Percentiles rank a stretch among this genome's conserved stretches.
phyloP scores from a whole-genome alignment of 1,139 yeast genomes.

The Magnusiomyces suaveolens region DNA sequence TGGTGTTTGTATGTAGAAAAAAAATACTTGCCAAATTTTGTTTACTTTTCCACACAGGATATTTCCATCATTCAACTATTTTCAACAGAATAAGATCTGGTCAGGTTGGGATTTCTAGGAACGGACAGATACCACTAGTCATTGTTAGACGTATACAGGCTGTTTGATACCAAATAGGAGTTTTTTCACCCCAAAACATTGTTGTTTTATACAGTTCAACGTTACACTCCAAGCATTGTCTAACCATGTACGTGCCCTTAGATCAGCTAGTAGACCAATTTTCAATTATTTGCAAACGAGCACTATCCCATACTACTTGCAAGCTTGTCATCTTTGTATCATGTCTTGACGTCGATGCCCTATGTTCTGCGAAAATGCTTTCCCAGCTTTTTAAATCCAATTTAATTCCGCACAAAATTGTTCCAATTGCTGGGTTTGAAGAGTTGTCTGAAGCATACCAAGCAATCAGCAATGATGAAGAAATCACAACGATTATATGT shows the following conservation, averaged over 20 bases:
- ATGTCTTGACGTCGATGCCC: conserved; percentile 81
- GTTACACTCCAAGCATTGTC: neutral
- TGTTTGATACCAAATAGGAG: neutral
- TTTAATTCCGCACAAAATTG: conserved; percentile 74
- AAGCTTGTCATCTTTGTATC: conserved; percentile 82
- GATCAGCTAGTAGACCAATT: conserved; percentile 26
- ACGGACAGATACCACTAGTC: neutral
- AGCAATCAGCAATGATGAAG: conserved; percentile 44
- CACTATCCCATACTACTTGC: conserved; percentile 77
- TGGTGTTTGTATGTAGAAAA: neutral
- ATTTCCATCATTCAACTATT: neutral
- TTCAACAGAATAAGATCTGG: neutral
- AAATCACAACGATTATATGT: conserved; percentile 66
- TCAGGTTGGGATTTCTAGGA: neutral
- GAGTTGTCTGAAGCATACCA: conserved; percentile 59
- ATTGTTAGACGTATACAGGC: neutral
- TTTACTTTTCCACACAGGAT: neutral
- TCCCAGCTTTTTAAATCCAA: conserved; percentile 65
- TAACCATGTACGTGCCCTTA: conserved; percentile 28
- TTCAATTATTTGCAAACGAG: conserved; percentile 23
- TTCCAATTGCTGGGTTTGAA: conserved; percentile 90
- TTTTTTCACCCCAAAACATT: neutral
- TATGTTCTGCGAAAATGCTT: conserved; percentile 78
- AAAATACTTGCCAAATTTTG: neutral
- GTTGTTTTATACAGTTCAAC: neutral